Evolutionary conservation across 108 stramenopile genomes (phyloP).

Genomic region (Nannochloropsis salina): DNA sequence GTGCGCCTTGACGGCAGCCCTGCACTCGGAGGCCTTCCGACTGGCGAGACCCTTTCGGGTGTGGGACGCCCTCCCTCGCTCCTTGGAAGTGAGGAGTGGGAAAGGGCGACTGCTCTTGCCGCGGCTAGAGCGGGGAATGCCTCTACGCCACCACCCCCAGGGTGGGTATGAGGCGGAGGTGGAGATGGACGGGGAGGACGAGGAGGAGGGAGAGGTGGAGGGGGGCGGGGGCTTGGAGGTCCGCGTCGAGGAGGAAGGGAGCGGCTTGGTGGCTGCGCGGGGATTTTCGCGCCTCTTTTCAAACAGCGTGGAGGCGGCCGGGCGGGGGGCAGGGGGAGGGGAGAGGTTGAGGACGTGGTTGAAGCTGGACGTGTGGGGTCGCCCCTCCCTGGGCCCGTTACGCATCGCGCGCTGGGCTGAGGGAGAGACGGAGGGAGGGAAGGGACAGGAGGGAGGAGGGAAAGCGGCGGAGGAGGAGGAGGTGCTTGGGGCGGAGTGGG

Average conservation of each 20-base stretch:
- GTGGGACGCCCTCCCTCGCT: neutral
- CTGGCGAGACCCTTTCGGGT: neutral
- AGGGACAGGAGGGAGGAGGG: neutral
- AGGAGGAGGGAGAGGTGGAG: conserved; percentile 14
- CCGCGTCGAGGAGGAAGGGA: neutral
- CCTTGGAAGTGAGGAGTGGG: neutral
- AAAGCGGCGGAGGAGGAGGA: neutral
- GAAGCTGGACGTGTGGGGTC: conserved; percentile 4
- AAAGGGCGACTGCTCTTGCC: neutral
- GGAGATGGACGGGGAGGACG: neutral
- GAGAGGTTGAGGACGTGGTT: neutral
- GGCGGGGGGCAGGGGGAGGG: neutral
- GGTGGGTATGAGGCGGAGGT: neutral
- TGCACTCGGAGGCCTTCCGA: conserved; percentile 8
- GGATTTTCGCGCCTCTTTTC: neutral
- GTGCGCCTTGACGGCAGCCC: neutral
- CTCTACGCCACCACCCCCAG: neutral
- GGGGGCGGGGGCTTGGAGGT: neutral
- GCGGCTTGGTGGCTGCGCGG: neutral
- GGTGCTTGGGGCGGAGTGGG: neutral
- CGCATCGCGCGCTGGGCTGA: neutral
- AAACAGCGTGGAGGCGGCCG: neutral
- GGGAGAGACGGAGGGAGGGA: neutral
- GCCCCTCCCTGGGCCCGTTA: neutral
- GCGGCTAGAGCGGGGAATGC: neutral